Percentiles rank a stretch among this genome's conserved stretches.
These are phyloP conservation scores for Podila epicladia DNA, from an alignment of 192 early-diverging fungal species.

Conservation along the genomic window DNA sequence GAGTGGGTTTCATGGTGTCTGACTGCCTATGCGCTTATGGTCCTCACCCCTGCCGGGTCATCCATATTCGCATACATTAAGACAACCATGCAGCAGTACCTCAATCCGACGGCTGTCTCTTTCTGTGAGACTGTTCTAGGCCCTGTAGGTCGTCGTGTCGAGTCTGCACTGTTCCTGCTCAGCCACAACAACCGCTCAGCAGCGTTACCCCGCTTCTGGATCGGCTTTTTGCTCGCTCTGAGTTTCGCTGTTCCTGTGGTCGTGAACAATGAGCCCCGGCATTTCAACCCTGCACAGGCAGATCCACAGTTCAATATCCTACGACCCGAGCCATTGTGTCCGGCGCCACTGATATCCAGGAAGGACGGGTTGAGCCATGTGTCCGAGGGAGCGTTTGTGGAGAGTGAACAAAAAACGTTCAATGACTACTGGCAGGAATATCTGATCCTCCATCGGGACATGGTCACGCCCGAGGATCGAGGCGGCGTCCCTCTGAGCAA, in stretches of 20 bases:
- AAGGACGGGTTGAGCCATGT: too few species aligned
- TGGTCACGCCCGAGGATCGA: constrained; percentile 20
- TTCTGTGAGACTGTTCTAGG: neutral
- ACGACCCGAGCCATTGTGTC: constrained; percentile 33
- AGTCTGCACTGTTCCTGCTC: constrained; percentile 4
- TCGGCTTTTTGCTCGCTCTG: constrained; percentile 13
- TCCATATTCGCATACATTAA: constrained; percentile 1
- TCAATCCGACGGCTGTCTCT: neutral
- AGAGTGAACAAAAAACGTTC: constrained; percentile 9
- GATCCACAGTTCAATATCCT: constrained; percentile 24
- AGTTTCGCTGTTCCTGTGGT: constrained; percentile 33
- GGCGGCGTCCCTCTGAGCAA: constrained; percentile 26
- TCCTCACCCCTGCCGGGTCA: constrained; percentile 4
- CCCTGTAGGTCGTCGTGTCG: neutral
- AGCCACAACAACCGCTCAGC: constrained; percentile 26
- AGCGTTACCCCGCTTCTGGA: constrained; percentile 13
- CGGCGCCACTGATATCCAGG: constrained; percentile 1
- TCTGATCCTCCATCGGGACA: constrained; percentile 28
- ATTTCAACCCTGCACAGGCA: constrained; percentile 21
- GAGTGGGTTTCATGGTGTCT: constrained; percentile 36
- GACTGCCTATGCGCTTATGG: constrained; percentile 14
- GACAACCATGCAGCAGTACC: neutral
- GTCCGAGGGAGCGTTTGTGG: neutral
- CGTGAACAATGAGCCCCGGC: constrained; percentile 23
- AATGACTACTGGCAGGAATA: constrained; percentile 46